Conservation (phyloP, 176 grass and related monocot genomes). For the Miscanthus lutarioriparius region DNA sequence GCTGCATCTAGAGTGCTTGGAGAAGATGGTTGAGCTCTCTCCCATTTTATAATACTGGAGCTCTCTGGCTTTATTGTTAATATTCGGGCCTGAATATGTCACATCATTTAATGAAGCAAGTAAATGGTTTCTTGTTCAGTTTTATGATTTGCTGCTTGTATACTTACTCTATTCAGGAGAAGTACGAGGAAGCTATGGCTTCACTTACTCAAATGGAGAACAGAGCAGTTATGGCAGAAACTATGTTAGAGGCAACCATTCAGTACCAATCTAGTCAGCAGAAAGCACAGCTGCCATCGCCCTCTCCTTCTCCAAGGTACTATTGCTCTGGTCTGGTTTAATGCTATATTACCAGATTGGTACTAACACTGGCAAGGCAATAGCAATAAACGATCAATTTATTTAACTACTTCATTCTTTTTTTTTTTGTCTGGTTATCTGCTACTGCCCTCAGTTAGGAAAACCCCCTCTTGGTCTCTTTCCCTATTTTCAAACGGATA, state of each 20-base stretch:
- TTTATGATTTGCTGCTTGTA: constrained; percentile 14
- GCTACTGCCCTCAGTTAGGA: background rate
- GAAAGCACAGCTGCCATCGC: constrained; percentile 77
- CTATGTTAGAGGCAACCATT: constrained; percentile 93
- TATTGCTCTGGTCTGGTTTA: constrained; percentile 16
- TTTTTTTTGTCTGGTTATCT: constrained; percentile 25
- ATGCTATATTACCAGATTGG: constrained; percentile 16
- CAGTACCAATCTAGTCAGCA: constrained; percentile 97
- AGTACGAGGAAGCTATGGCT: constrained; percentile 71
- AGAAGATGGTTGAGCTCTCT: background rate
- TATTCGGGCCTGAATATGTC: constrained; percentile 19
- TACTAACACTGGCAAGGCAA: background rate
- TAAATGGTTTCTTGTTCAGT: constrained; percentile 7
- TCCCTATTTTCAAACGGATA: background rate
- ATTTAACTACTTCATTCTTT: constrained; percentile 16
- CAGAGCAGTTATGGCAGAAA: constrained; percentile 98
- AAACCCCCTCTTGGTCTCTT: background rate
- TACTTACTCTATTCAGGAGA: constrained; percentile 70
- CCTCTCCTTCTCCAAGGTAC: constrained; percentile 84
- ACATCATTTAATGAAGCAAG: constrained; percentile 34
- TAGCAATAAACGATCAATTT: background rate
- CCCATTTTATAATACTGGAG: constrained; percentile 15
- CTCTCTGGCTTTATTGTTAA: constrained; percentile 13
- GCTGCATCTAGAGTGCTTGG: background rate
- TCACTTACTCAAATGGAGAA: constrained; percentile 81